Conservation (phyloP, 2,329 filamentous ascomycete species). For the Fusarium sp. region DNA sequence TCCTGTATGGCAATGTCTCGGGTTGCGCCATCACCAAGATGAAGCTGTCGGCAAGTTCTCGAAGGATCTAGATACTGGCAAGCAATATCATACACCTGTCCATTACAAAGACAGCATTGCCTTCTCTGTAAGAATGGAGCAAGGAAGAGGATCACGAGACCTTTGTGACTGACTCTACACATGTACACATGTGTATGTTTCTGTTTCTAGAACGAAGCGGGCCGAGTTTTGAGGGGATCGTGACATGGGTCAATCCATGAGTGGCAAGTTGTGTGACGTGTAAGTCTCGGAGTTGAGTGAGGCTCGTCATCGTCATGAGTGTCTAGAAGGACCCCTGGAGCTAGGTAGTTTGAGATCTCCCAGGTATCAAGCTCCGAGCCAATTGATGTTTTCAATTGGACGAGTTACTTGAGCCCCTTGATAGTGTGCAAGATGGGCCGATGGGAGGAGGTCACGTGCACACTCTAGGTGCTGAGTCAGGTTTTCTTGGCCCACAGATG, state of each 20-base stretch:
- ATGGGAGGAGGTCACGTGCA: conserved; percentile 21
- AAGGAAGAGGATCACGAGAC: conserved; percentile 30
- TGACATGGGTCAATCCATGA: conserved; percentile 2
- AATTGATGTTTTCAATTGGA: conserved; percentile 26
- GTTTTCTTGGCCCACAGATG: conserved; percentile 6
- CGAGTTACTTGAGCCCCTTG: not conserved
- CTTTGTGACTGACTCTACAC: not conserved
- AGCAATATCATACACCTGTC: conserved; percentile 23
- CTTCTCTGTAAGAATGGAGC: conserved; percentile 11
- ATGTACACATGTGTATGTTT: not conserved
- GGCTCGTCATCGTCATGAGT: not conserved
- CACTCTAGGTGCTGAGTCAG: conserved; percentile 19
- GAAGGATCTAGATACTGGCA: not conserved
- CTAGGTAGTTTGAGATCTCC: not conserved
- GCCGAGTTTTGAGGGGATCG: conserved; percentile 5
- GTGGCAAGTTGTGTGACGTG: conserved; percentile 22
- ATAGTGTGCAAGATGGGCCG: conserved; percentile 12
- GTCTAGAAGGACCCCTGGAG: not conserved
- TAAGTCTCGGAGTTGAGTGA: not conserved
- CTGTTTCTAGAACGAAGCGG: conserved; percentile 28
- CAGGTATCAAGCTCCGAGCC: not conserved
- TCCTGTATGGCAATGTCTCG: not conserved
- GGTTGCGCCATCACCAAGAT: not conserved
- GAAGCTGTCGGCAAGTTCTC: not conserved
- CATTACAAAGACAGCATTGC: not conserved